Base-by-base conservation (phyloP, 225 moss, liverwort and hornwort genomes). In the Anthoceros angustus region DNA sequence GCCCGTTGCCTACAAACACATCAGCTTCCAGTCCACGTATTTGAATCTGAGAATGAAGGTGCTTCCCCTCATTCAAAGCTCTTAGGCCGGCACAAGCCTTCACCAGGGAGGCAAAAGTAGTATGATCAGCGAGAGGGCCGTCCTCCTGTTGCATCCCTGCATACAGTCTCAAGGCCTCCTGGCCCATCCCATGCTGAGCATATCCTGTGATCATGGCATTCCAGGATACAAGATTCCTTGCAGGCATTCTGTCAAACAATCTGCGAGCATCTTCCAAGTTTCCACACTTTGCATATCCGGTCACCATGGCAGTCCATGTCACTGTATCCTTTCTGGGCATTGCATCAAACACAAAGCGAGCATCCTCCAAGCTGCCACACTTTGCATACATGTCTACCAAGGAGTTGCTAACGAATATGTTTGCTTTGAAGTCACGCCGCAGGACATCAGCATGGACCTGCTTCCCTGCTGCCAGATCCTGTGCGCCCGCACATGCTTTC, bases 331-430 rank as follows among this genome's bases (percentile, higher is more conserved):
- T 55, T 20, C n/a, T 23, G 7, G 23, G 10, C 14, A 55, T 18
- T 18, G n/a, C 23, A 23, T 55, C 55, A 55, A 55, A 55, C n/a
- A 55, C 18, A 18, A 5, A 18, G 12, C 55, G 55, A 23, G 55
- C 12, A 55, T 55, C 55, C 14, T 55, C 55, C 55, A 55, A 55
- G 14, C 18, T 15, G 55, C 55, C 55, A 55, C 55, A 55, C n/a
- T 55, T 55, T 20, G 55, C 6, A 55, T 55, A 55, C 55, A 55
- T 55, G 55, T 55, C 55, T 23, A 55, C 55, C 55, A 55, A 18
- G 55, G n/a, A 55, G 14, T 55, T 55, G n/a, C 55, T 18, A 0
- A 55, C 16, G 23, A 8, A 55, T 23, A 55, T 18, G 12, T 9
- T 55, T 23, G 12, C n/a, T 18, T 15, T 18, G 0, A 55, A 18